Conservation (phyloP, 768 basidiomycete species). For the Suillus luteus region DNA sequence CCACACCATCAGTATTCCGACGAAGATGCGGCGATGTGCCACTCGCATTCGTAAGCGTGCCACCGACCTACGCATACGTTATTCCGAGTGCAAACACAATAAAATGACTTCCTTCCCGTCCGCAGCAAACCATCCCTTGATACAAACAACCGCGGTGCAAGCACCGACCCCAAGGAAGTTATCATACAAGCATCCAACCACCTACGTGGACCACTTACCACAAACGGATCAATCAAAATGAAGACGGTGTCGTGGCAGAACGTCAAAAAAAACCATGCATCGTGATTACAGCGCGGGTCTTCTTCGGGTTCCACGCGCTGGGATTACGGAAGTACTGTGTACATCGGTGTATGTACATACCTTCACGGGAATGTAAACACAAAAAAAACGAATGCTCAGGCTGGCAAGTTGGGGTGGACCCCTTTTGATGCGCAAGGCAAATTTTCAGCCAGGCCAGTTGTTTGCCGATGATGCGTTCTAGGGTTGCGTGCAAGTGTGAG, state of each 20-base stretch:
- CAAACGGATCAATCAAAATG: conserved; percentile 1
- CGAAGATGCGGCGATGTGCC: background rate
- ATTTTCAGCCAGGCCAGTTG: background rate
- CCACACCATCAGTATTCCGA: background rate
- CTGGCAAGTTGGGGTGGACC: background rate
- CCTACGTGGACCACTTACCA: background rate
- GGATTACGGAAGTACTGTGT: background rate
- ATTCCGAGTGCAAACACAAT: background rate
- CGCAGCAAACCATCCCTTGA: background rate
- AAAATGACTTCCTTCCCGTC: background rate
- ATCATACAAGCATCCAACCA: background rate
- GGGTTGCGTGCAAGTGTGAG: conserved; percentile 1
- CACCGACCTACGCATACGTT: background rate
- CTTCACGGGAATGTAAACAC: background rate
- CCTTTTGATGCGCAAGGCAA: conserved; percentile 7
- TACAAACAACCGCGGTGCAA: background rate
- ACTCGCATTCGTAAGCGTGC: background rate
- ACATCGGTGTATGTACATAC: background rate
- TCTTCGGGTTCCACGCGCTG: conserved; percentile 1
- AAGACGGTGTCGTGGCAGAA: background rate
- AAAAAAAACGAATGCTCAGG: background rate
- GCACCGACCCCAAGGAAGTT: background rate
- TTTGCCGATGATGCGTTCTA: background rate
- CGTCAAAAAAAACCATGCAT: background rate
- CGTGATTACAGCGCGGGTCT: conserved; percentile 5